Percentiles rank a stretch among this genome's conserved stretches.
Conservation (phyloP, 805 yeast species). For the Kazachstania taianensis region DNA sequence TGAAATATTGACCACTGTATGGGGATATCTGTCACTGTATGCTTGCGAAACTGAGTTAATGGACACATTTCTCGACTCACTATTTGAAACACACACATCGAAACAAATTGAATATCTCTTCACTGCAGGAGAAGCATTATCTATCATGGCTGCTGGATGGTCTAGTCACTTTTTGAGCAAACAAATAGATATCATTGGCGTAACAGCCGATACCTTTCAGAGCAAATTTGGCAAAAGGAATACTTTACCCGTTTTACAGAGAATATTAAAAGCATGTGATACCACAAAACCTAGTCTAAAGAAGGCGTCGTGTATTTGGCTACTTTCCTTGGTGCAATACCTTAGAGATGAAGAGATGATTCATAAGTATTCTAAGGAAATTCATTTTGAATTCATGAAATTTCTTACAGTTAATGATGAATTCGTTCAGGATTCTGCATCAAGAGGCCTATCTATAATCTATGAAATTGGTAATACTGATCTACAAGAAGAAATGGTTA, state of each 20-base stretch:
- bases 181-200: slow-evolving; percentile 44
- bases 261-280: slow-evolving; percentile 42
- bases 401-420: slow-evolving; percentile 78
- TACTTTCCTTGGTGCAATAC: slow-evolving; percentile 68
- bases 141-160: slow-evolving; percentile 70
- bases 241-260: slow-evolving; percentile 32
- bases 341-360: slow-evolving; percentile 43
- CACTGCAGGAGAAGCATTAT: slow-evolving; percentile 75
- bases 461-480: slow-evolving; percentile 67
- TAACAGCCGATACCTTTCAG: slow-evolving; percentile 7
- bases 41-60: slow-evolving; percentile 21
- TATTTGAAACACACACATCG: slow-evolving; percentile 51
- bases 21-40: slow-evolving; percentile 45
- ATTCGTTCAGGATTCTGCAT: slow-evolving; percentile 82
- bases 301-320: slow-evolving; percentile 76
- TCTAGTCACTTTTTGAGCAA: slow-evolving; percentile 43
- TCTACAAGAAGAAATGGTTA: slow-evolving; percentile 62
- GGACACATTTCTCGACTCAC: slow-evolving; percentile 32
- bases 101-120: slow-evolving; percentile 71
- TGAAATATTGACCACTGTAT: slow-evolving; percentile 48
- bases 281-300: slow-evolving; percentile 66
- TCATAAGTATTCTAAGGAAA: slow-evolving; percentile 37
- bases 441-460: slow-evolving; percentile 73
- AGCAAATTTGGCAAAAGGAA: slow-evolving; percentile 10
- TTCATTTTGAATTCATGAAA: slow-evolving; percentile 67